Evolutionary conservation across 768 basidiomycete genomes (phyloP), one percentile per base, ranked within the genome.

Genomic region (Rhodotorula paludigena): DNA sequence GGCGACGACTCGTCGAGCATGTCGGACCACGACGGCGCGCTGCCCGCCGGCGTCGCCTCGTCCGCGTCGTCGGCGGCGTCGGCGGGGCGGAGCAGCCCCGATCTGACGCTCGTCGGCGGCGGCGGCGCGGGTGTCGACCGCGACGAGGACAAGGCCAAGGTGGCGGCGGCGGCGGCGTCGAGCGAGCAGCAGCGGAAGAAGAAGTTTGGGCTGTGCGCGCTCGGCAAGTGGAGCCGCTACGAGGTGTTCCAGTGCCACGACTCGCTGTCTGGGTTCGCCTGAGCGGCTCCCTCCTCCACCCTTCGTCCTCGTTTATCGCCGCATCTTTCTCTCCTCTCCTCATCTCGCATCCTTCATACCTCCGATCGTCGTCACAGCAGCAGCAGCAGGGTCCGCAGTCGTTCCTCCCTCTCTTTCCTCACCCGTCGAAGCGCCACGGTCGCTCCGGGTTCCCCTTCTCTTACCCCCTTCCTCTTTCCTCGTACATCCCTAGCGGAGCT

Each of bases 251-350:
- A 42, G 20, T 49, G 47, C 21, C 51, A 62, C 49, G 71, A 72
- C 47, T 63, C 63, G 35, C 42, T 72, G 21, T 63, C 63, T 3
- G 71, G 71, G 21, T 72, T 72, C n/a, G n/a, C n/a, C 58, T 72
- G 36, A 57, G 57, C 2, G 12, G 41, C 38, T 18, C n/a, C n/a
- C n/a, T n/a, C n/a, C n/a, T n/a, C n/a, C n/a, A n/a, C n/a, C n/a
- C n/a, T n/a, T n/a, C n/a, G n/a, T n/a, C n/a, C n/a, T n/a, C n/a
- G n/a, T n/a, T n/a, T n/a, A n/a, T n/a, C n/a, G n/a, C n/a, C n/a
- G n/a, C n/a, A n/a, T 39, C 20, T 30, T 18, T 10, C 16, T 47
- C 36, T 20, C 42, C 28, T 11, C 47, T 48, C n/a, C n/a, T 28
- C 25, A 15, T 28, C 47, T 42, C 23, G 21, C 55, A 55, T 41